Percentiles rank a stretch among this genome's conserved stretches.
Conservation (phyloP, 495 filamentous ascomycete genomes). For the Aspergillus campestris region DNA sequence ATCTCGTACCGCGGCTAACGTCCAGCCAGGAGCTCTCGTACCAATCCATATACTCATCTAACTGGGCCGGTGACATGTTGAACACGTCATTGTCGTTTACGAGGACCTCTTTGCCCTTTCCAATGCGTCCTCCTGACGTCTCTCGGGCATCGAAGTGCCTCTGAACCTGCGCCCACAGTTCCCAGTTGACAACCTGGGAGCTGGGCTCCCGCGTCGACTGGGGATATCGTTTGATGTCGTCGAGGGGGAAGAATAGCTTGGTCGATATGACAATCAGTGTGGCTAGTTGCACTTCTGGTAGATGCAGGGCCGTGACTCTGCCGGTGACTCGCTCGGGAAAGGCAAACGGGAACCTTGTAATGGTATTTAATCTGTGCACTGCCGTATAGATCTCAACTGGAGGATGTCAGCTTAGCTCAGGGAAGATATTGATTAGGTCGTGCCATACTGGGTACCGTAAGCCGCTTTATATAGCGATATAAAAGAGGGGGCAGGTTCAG, state of each 20-base stretch:
- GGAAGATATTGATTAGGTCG: not conserved
- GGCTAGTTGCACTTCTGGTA: constrained; percentile 68
- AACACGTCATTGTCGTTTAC: constrained; percentile 62
- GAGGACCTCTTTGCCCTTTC: constrained; percentile 35
- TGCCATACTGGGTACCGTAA: constrained; percentile 69
- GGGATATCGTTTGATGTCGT: constrained; percentile 51
- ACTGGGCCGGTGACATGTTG: constrained; percentile 53
- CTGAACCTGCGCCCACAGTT: constrained; percentile 54
- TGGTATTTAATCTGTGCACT: constrained; percentile 46
- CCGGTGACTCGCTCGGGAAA: constrained; percentile 37
- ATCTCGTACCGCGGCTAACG: constrained; percentile 15
- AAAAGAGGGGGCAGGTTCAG: constrained; percentile 61
- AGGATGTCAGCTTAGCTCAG: constrained; percentile 6
- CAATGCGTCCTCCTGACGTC: constrained; percentile 17
- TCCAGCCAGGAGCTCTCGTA: constrained; percentile 69
- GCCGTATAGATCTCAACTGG: constrained; percentile 65
- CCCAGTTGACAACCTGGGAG: constrained; percentile 60
- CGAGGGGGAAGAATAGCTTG: constrained; percentile 73
- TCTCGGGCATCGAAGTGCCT: constrained; percentile 25
- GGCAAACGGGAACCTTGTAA: constrained; percentile 49
- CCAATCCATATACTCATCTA: constrained; percentile 86
- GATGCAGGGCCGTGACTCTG: constrained; percentile 27
- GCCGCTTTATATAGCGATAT: constrained; percentile 58
- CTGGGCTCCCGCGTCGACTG: constrained; percentile 49
- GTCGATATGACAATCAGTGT: constrained; percentile 65